Percentiles rank a stretch among this genome's conserved stretches.
phyloP scores from a whole-genome alignment of 2,329 filamentous ascomycete genomes.

The Malbranchea zuffiana region DNA sequence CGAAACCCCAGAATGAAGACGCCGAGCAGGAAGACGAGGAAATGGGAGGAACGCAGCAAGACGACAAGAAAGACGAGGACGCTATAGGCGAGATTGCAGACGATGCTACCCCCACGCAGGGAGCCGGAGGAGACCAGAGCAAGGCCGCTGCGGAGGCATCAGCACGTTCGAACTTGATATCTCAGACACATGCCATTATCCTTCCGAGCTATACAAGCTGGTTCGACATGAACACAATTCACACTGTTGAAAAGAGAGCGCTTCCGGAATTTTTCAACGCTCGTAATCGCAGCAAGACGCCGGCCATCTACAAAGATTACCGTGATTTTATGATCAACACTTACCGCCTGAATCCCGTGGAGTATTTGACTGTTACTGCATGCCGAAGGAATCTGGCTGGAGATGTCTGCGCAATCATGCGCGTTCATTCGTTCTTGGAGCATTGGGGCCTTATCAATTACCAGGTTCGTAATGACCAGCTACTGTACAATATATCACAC shows the following conservation, averaged over 20 bases:
- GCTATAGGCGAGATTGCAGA: slow-evolving; percentile 26
- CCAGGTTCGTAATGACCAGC: slow-evolving; percentile 52
- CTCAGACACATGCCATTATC: slow-evolving; percentile 91
- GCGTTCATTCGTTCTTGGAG: slow-evolving; percentile 93
- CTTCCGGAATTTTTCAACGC: slow-evolving; percentile 98
- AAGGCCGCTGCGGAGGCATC: slow-evolving; percentile 76
- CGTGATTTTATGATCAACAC: slow-evolving; percentile 99
- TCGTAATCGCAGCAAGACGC: slow-evolving; percentile 94
- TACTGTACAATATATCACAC: slow-evolving; percentile 4
- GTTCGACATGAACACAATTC: slow-evolving; percentile 95
- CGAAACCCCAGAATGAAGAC: slow-evolving; percentile 50
- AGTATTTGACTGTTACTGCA: slow-evolving; percentile 94
- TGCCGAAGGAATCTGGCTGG: slow-evolving; percentile 90
- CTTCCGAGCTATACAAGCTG: slow-evolving; percentile 95
- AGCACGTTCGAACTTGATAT: slow-evolving; percentile 81
- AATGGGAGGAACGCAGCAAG: slow-evolving; percentile 55
- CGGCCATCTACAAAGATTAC: slow-evolving; percentile 96
- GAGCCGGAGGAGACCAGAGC: slow-evolving; percentile 44
- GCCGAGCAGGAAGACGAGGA: slow-evolving; percentile 60
- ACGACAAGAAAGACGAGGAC: slow-evolving; percentile 36
- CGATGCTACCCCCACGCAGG: slow-evolving; percentile 33
- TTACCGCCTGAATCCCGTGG: slow-evolving; percentile 86
- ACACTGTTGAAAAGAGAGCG: slow-evolving; percentile 85
- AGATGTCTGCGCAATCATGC: slow-evolving; percentile 98
- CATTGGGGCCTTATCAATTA: slow-evolving; percentile 99